These are phyloP conservation scores for Daldinia concentrica DNA, from an alignment of 495 filamentous ascomycete species.

Conservation along the genomic window DNA sequence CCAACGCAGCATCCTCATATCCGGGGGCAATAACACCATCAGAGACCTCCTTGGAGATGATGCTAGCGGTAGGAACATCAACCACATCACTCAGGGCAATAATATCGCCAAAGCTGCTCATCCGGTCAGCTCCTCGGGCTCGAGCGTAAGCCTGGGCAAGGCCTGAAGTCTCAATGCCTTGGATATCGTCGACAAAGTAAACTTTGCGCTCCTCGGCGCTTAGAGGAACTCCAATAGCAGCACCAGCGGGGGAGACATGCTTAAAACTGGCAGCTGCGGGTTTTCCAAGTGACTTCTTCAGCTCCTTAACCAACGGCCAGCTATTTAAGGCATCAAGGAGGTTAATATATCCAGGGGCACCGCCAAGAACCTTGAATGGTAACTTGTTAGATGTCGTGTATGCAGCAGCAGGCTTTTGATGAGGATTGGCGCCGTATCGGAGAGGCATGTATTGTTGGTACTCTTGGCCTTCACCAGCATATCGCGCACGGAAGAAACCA, in stretches of 20 bases:
- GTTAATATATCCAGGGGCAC: slow-evolving; percentile 95
- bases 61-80: slow-evolving; percentile 90
- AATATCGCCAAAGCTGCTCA: slow-evolving; percentile 97
- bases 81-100: slow-evolving; percentile 91
- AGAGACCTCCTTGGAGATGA: slow-evolving; percentile 96
- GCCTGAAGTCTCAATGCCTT: slow-evolving; percentile 80
- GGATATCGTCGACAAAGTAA: slow-evolving; percentile 97
- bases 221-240: slow-evolving; percentile 89
- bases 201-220: slow-evolving; percentile 90
- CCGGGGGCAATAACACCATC: slow-evolving; percentile 94
- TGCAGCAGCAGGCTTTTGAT: slow-evolving; percentile 94
- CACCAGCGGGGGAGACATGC: slow-evolving; percentile 96
- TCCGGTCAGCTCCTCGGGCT: slow-evolving; percentile 92
- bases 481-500: slow-evolving; percentile 96
- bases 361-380: slow-evolving; percentile 96
- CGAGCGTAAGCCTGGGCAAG: slow-evolving; percentile 95
- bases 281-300: slow-evolving; percentile 83
- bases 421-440: slow-evolving; percentile 95
- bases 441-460: slow-evolving; percentile 84
- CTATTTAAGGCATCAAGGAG: slow-evolving; percentile 95
- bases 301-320: slow-evolving; percentile 96
- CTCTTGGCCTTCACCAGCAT: slow-evolving; percentile 83
- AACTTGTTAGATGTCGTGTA: slow-evolving; percentile 75
- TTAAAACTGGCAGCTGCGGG: slow-evolving; percentile 99
- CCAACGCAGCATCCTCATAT: slow-evolving; percentile 83